Base-by-base conservation (phyloP, 371 early-diverging fungal species). In the Nosema muscidifuracis region DNA sequence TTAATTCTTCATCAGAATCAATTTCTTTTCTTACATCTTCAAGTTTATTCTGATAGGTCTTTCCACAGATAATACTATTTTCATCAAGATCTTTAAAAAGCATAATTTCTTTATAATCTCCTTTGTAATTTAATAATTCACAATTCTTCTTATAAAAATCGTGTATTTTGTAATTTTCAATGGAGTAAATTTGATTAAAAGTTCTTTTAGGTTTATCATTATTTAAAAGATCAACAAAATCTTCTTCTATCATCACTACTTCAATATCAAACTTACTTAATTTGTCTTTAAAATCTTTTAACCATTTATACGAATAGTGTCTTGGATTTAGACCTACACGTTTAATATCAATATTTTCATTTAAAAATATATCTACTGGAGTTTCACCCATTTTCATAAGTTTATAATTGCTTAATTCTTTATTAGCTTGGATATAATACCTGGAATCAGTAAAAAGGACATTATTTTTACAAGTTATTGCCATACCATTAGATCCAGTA, bases 391-490 rank as follows among this genome's bases (percentile, higher is more conserved):
- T 89, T 38, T 87, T 65, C 31, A 53, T 60, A 6, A 80, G 64
- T 38, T 56, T 53, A 20, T 71, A 60, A 31, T 63, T 71, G 13
- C 44, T 91, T 60, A 97, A 84, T 83, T 97, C 89, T 78, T 92
- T 86, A 0, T 89, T 85, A 12, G 96, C 97, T 84, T 96, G 97
- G 68, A 97, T 82, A 83, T 91, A 96, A 86, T 97, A 98, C 53
- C 97, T 86, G 1, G 94, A 94, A 81, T 97, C 99, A 10, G 98
- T 97, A 84, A 92, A 94, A 57, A 95, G 84, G 10, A 88, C 88
- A 24, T 90, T 90, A 26, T 85, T 70, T 20, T 76, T 53, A 12
- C 89, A 86, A 22, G 91, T 87, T 44, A 93, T 85, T 2, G 90
- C 90, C 60, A 86, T 85, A 81, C 91, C 95, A 38, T 95, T 94